A percentile compares a stretch with the other conserved stretches of the same genome.
These are phyloP conservation scores for Juglanconis oblonga DNA, from an alignment of 2,329 filamentous ascomycete species.

Conservation along the genomic window DNA sequence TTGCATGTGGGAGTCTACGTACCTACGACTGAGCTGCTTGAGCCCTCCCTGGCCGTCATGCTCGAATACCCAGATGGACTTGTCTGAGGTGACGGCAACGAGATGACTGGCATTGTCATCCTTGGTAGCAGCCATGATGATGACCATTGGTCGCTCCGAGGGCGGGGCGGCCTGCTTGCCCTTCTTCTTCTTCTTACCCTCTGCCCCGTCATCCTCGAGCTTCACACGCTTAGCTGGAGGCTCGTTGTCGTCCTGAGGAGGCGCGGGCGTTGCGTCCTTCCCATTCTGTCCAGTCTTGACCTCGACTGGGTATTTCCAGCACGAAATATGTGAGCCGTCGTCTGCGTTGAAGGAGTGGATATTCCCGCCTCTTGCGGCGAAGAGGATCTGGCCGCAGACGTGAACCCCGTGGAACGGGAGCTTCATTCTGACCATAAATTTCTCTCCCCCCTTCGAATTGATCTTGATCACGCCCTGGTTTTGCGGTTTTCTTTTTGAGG, in stretches of 20 bases:
- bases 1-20: slow-evolving; percentile 20
- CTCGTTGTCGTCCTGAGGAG: slow-evolving; percentile 4
- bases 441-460: neutral
- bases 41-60: slow-evolving; percentile 61
- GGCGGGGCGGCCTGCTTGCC: slow-evolving; percentile 9
- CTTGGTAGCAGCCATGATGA: slow-evolving; percentile 61
- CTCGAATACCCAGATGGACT: slow-evolving; percentile 79
- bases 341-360: slow-evolving; percentile 66
- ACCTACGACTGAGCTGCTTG: slow-evolving; percentile 70
- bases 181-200: slow-evolving; percentile 26
- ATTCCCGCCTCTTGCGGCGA: slow-evolving; percentile 71
- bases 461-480: neutral
- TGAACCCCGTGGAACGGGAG: slow-evolving; percentile 65
- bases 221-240: slow-evolving; percentile 28
- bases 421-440: slow-evolving; percentile 32
- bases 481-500: neutral
- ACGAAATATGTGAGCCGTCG: slow-evolving; percentile 55
- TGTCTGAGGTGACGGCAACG: slow-evolving; percentile 84
- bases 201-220: slow-evolving; percentile 21
- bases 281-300: slow-evolving; percentile 27
- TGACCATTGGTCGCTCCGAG: slow-evolving; percentile 46
- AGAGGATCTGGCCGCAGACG: slow-evolving; percentile 54
- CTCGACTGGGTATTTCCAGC: slow-evolving; percentile 54
- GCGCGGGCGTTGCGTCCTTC: slow-evolving; percentile 2
- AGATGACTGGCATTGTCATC: slow-evolving; percentile 67